Percentiles rank a stretch among this genome's conserved stretches.
These are phyloP conservation scores for Yamadazyma insecticola DNA, from an alignment of 805 yeast genomes.

Conservation along the genomic window DNA sequence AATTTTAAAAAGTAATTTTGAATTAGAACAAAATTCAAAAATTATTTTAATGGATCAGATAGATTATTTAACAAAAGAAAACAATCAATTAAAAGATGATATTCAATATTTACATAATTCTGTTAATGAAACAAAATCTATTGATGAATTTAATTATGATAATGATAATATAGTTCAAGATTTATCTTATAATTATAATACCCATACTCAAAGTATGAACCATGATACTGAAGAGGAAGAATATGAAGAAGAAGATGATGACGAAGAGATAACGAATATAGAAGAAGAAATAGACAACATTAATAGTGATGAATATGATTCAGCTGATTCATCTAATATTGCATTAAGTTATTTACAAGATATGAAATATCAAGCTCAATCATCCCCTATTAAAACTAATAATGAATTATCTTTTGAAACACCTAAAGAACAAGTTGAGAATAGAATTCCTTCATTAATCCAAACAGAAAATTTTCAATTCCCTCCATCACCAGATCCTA, in stretches of 20 bases:
- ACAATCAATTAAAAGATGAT: constrained; percentile 7
- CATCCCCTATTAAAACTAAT: constrained; percentile 17
- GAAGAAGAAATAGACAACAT: constrained; percentile 2
- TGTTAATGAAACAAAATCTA: constrained; percentile 1
- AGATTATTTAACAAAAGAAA: constrained; percentile 42
- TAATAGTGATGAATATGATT: background rate
- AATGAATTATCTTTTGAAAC: constrained; percentile 16
- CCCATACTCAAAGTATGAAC: constrained; percentile 3
- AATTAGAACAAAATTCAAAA: constrained; percentile 50
- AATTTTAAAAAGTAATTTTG: constrained; percentile 46
- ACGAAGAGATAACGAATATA: constrained; percentile 10
- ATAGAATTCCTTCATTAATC: constrained; percentile 12
- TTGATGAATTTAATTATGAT: constrained; percentile 1
- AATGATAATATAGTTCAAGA: constrained; percentile 3
- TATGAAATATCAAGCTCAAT: too few relatives aligned
- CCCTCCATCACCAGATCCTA: constrained; percentile 34
- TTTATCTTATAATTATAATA: constrained; percentile 10
- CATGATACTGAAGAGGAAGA: constrained; percentile 11
- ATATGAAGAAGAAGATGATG: constrained; percentile 12
- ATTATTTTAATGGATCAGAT: constrained; percentile 51
- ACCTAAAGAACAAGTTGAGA: constrained; percentile 1
- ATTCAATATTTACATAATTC: constrained; percentile 2
- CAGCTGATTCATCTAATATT: too few relatives aligned
- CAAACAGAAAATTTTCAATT: constrained; percentile 13
- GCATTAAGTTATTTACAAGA: too few relatives aligned